Percentiles rank a stretch among this genome's conserved stretches.
phyloP scores from a whole-genome alignment of 371 early-diverging fungal genomes.

The Mucor ambiguus region DNA sequence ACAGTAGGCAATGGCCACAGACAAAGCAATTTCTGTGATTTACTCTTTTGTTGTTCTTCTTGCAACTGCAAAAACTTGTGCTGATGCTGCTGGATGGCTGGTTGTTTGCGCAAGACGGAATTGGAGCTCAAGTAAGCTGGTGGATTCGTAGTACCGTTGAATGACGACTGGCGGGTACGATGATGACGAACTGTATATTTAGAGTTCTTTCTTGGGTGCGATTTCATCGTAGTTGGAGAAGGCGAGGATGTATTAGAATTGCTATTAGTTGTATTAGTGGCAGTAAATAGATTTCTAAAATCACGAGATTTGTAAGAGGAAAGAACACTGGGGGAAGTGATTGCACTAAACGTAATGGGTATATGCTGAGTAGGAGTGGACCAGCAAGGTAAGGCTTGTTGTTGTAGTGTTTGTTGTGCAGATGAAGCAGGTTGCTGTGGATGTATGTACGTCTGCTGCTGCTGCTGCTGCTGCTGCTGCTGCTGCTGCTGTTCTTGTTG shows the following conservation, averaged over 20 bases:
- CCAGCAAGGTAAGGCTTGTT: constrained; percentile 29
- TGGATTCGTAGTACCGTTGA: background rate
- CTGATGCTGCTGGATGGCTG: background rate
- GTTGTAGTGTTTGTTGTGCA: constrained; percentile 21
- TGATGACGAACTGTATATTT: constrained; percentile 29
- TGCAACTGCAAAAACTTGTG: background rate
- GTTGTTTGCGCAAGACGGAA: background rate
- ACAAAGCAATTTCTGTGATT: constrained; percentile 49
- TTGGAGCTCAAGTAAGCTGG: background rate
- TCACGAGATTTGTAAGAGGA: constrained; percentile 7
- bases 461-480: constrained; percentile 30
- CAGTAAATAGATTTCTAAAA: background rate
- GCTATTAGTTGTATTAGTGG: background rate
- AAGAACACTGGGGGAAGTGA: constrained; percentile 24
- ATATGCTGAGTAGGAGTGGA: constrained; percentile 6
- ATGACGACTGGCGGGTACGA: constrained; percentile 11
- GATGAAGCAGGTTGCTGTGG: constrained; percentile 18
- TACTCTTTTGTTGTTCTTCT: constrained; percentile 19
- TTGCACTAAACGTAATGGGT: constrained; percentile 23
- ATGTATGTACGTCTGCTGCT: constrained; percentile 4
- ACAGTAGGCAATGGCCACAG: constrained; percentile 56
- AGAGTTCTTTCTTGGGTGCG: constrained; percentile 30
- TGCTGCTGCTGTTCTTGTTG: background rate
- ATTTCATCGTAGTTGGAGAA: constrained; percentile 8
- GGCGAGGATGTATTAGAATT: background rate